Base-by-base conservation (phyloP, 176 grass and related monocot genomes). In the Lolium rigidum region DNA sequence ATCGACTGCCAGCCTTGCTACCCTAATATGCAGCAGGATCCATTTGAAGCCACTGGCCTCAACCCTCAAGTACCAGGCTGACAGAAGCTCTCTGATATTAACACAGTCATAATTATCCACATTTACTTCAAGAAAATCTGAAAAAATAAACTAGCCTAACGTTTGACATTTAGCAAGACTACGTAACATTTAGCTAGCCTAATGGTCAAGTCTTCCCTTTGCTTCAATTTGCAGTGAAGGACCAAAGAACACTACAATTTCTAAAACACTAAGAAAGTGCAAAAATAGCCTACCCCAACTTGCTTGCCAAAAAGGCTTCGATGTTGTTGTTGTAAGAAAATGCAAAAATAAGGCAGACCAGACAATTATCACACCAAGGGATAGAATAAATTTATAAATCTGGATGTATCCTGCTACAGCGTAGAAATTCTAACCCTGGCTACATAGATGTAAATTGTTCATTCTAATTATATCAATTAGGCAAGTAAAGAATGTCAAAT, bases 131-230 rank as follows among this genome's bases (percentile, higher is more conserved):
- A 51, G 76, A 56, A 0, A 20, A 41, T 35, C 8, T 65, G 2
- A 79, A 79, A 80, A 79, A 73, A 80, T 44, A 9, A n/a, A 66
- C 59, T 67, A 61, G 59, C n/a, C 20, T 62, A 62, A 22, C 39
- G 25, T 39, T 72, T 72, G 37, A 25, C n/a, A 67, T 78, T 35
- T 66, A 67, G 48, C 18, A 69, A 62, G 55, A 73, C 6, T 62
- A 31, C 10, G 0, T 50, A 26, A 60, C 52, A 24, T 18, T 3
- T 35, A 35, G 31, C 31, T 35, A 35, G 31, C 31, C 31, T 35
- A 35, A 35, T 35, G 31, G 31, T 35, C 2, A 2, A 35, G 31
- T 35, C 31, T 35, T 35, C 31, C 46, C 46, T 48, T 73, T 86
- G 77, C 66, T 80, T 51, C 13, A 71, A 62, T 62, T 21, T 75